Percentiles rank a stretch among this genome's conserved stretches.
Conservation (phyloP, 768 basidiomycete species). For the Termitomyces sp. region DNA sequence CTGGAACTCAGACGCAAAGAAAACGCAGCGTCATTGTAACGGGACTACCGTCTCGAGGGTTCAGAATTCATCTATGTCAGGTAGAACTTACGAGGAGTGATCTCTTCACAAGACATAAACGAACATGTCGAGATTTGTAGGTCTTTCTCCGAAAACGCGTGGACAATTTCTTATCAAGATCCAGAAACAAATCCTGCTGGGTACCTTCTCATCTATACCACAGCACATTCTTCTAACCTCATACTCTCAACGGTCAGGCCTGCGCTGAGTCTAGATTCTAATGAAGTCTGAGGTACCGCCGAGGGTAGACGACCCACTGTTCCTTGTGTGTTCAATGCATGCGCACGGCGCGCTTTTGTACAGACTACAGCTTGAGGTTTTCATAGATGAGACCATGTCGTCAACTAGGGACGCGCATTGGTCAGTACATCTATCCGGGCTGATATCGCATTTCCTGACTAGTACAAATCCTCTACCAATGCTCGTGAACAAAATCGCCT, state of each 20-base stretch:
- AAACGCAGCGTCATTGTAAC: constrained; percentile 61
- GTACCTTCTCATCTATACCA: constrained; percentile 1
- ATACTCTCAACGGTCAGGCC: constrained; percentile 27
- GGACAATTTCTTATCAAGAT: constrained; percentile 21
- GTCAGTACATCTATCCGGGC: constrained; percentile 1
- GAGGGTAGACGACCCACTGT: constrained; percentile 39
- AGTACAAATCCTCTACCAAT: constrained; percentile 16
- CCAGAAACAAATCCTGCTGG: constrained; percentile 66
- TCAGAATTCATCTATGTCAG: constrained; percentile 29
- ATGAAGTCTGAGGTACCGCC: constrained; percentile 60
- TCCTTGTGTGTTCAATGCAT: constrained; percentile 52
- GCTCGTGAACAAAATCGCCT: too few relatives aligned
- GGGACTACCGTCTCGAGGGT: constrained; percentile 27
- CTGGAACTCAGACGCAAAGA: constrained; percentile 50
- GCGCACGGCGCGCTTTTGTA: constrained; percentile 58
- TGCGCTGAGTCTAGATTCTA: constrained; percentile 76
- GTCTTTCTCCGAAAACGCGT: constrained; percentile 18
- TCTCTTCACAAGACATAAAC: constrained; percentile 65
- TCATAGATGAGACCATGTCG: constrained; percentile 40
- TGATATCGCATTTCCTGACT: constrained; percentile 11
- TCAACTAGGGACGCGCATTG: constrained; percentile 35
- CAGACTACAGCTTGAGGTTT: constrained; percentile 42
- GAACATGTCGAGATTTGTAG: constrained; percentile 66
- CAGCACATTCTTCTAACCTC: background rate
- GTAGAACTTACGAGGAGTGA: constrained; percentile 74